Conservation (phyloP, 2,329 filamentous ascomycete species). For the Nannizziopsis barbatae region DNA sequence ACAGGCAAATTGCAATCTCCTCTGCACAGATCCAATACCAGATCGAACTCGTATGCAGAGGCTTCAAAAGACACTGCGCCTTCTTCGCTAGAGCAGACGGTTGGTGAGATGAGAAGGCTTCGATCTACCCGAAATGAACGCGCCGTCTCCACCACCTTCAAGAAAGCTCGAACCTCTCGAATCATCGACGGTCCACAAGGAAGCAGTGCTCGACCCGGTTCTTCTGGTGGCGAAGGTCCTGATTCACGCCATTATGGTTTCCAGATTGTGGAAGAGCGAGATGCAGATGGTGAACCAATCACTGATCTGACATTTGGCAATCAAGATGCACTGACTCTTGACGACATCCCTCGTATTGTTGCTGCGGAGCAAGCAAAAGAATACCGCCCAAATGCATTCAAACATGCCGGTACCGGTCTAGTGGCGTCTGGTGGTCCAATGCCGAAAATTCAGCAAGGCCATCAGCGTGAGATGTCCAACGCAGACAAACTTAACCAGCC, state of each 20-base stretch:
- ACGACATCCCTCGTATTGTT: conserved; percentile 92
- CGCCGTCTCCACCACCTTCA: conserved; percentile 83
- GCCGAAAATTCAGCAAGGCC: conserved; percentile 56
- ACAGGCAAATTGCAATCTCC: conserved; percentile 40
- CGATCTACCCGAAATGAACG: conserved; percentile 91
- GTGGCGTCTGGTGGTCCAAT: conserved; percentile 46
- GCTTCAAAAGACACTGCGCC: conserved; percentile 50
- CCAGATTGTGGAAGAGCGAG: conserved; percentile 70
- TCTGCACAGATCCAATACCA: conserved; percentile 51
- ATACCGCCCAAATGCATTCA: conserved; percentile 69
- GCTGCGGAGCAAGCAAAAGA: conserved; percentile 91
- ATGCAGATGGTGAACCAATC: conserved; percentile 55
- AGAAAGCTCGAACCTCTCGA: conserved; percentile 76
- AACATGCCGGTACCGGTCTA: conserved; percentile 62
- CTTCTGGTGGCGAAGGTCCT: conserved; percentile 40
- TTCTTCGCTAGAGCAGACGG: conserved; percentile 84
- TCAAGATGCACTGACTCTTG: conserved; percentile 81
- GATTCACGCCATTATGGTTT: conserved; percentile 49
- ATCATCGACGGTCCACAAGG: conserved; percentile 83
- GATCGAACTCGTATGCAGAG: conserved; percentile 63
- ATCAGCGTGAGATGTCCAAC: conserved; percentile 56
- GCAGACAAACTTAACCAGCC: conserved; percentile 38
- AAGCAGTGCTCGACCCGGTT: conserved; percentile 55
- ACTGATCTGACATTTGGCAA: conserved; percentile 79
- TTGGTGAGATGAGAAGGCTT: conserved; percentile 85